Conservation (phyloP, 2,329 filamentous ascomycete genomes). For the Monilinia vaccinii-corymbosi region DNA sequence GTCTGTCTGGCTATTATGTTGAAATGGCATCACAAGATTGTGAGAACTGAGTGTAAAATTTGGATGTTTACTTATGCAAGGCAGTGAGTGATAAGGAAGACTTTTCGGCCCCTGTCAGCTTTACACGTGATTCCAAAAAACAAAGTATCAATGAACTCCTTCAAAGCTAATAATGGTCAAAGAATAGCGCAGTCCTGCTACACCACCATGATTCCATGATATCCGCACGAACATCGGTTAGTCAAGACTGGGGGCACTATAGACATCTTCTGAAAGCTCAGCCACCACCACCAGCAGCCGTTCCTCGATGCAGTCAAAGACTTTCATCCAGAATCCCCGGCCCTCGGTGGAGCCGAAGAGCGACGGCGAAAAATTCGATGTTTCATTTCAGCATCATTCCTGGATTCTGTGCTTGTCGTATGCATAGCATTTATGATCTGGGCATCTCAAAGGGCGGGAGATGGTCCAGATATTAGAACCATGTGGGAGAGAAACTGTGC, state of each 20-base stretch:
- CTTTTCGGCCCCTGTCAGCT: background rate
- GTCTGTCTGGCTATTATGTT: background rate
- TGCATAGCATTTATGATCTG: constrained; percentile 18
- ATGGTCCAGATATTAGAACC: constrained; percentile 9
- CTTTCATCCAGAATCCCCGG: background rate
- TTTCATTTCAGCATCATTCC: background rate
- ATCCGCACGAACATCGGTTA: background rate
- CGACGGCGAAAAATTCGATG: background rate
- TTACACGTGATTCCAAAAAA: too few relatives aligned
- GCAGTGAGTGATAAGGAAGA: background rate
- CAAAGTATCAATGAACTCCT: background rate
- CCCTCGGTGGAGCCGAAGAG: background rate
- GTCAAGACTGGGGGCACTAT: constrained; percentile 2
- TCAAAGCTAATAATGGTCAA: background rate
- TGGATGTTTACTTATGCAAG: too few relatives aligned
- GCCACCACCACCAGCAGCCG: background rate
- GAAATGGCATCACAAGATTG: background rate
- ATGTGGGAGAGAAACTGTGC: constrained; percentile 8
- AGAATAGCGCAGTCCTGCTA: background rate
- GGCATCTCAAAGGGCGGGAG: constrained; percentile 11
- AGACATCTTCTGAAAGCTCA: background rate
- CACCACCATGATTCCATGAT: constrained; percentile 3
- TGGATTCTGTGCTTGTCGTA: constrained; percentile 12
- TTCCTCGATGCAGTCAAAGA: background rate
- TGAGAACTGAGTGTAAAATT: background rate